Evolutionary conservation across 352 stramenopile species (phyloP).

Genomic region (Thalassiosira hispida): DNA sequence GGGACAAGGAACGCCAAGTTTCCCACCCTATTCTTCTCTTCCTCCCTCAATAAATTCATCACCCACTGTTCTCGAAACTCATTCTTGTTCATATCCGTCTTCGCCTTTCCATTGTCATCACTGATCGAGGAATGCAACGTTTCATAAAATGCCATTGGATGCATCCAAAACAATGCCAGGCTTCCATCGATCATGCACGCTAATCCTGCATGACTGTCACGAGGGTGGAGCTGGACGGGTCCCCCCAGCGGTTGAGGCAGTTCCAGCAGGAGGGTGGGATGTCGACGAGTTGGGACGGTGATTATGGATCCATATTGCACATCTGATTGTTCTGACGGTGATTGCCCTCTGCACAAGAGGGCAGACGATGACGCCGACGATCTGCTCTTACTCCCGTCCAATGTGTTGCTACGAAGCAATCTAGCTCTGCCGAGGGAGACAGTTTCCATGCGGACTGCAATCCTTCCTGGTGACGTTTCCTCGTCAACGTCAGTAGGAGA

Average conservation of each 20-base stretch:
- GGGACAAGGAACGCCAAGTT: slow-evolving; percentile 36
- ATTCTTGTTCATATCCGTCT: background rate
- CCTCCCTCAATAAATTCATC: slow-evolving; percentile 26
- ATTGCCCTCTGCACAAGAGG: background rate
- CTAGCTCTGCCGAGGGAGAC: slow-evolving; percentile 25
- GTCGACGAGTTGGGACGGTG: slow-evolving; percentile 16
- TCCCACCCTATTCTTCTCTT: slow-evolving; percentile 18
- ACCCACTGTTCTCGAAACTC: slow-evolving; percentile 19
- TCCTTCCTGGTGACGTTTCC: background rate
- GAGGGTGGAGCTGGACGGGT: slow-evolving; percentile 67
- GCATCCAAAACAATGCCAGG: slow-evolving; percentile 65
- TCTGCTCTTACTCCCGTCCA: background rate
- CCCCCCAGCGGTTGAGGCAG: slow-evolving; percentile 58
- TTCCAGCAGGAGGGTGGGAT: slow-evolving; percentile 40
- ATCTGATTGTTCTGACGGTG: background rate
- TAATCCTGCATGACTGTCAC: slow-evolving; percentile 55
- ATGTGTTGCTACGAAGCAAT: slow-evolving; percentile 19
- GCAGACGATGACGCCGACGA: background rate
- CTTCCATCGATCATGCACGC: slow-evolving; percentile 67
- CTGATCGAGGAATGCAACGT: background rate
- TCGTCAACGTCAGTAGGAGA: background rate
- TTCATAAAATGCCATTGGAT: slow-evolving; percentile 52
- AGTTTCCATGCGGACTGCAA: slow-evolving; percentile 23
- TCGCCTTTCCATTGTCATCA: background rate
- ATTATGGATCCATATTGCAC: background rate